Base-by-base conservation (phyloP, 257 asterid genomes). In the Coffea canephora region DNA sequence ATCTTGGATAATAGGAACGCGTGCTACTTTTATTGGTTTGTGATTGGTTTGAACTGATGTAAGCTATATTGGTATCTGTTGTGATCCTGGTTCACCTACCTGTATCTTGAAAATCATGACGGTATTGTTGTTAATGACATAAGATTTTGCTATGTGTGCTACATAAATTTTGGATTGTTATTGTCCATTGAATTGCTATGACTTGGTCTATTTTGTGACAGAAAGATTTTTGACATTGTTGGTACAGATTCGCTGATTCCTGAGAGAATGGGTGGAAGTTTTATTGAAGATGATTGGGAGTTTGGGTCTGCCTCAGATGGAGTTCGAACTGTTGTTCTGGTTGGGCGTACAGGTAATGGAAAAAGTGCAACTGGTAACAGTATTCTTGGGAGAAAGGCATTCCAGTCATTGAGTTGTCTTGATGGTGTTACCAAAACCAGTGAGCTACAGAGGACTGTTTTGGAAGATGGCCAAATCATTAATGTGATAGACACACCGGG, bases 311-410 rank as follows among this genome's bases (percentile, higher is more conserved):
- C 89, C 70, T 61, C 80, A 4, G 86, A 52, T 85, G 92, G 82
- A 19, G 89, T 86, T 76, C 84, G 92, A 43, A 95, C 97, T 16
- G 73, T 93, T 54, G 97, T 95, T 82, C 85, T 95, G 79, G 94
- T 95, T 72, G 99, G 99, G n/a, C 82, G 95, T 48, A 93, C 98
- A 0, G 99, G 99, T 61, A 93, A 91, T 82, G 99, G 99, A 0
- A 95, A 93, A 82, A 95, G 99, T 79, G 99, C 99, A 9, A 95
- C 99, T 0, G 98, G 97, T 54, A 95, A 95, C 80, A 95, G 97
- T 78, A 93, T 95, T 73, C 83, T 95, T 27, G 59, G 88, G 50
- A 84, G 74, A 72, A 88, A 80, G 89, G 91, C 89, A 45, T 94
- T 94, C 89, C 90, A 71, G 85, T 94, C 98, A 0, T 81, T 84